Evolutionary conservation across 2,329 filamentous ascomycete genomes (phyloP).

Genomic region (Colletotrichum echinochloae): DNA sequence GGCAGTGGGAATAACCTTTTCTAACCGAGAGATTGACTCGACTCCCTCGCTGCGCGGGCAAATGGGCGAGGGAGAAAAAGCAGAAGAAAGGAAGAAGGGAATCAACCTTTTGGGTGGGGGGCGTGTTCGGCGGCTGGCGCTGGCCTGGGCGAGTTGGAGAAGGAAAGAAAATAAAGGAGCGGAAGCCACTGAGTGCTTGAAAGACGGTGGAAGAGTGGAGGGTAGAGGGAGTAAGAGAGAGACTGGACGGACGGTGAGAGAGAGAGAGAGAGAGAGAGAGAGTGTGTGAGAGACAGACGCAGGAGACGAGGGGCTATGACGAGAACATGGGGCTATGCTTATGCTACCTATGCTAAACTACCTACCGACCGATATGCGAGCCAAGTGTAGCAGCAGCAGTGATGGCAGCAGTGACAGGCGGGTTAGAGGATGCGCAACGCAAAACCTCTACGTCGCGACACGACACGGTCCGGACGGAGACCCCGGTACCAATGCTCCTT

Average conservation of each 20-base stretch:
- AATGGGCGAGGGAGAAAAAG: conserved; percentile 5
- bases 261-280: neutral
- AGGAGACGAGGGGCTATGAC: conserved; percentile 46
- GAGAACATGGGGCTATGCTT: conserved; percentile 46
- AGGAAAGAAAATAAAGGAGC: conserved; percentile 1
- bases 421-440: too few relatives aligned
- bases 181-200: neutral
- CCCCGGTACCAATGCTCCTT: too few relatives aligned
- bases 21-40: conserved; percentile 2
- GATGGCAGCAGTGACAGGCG: too few relatives aligned
- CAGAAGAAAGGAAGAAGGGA: neutral
- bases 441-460: too few relatives aligned
- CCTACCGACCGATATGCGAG: neutral
- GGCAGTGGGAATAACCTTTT: neutral
- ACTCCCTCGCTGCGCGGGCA: neutral
- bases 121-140: neutral
- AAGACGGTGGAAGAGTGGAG: neutral
- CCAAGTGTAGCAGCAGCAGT: conserved; percentile 5
- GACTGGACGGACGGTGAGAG: conserved; percentile 47
- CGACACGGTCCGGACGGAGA: too few relatives aligned
- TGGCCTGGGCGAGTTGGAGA: neutral
- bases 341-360: conserved; percentile 7
- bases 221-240: neutral
- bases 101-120: neutral
- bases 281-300: conserved; percentile 7